phyloP scores from a whole-genome alignment of 106 monocot species.

The Ottelia alismoides region DNA sequence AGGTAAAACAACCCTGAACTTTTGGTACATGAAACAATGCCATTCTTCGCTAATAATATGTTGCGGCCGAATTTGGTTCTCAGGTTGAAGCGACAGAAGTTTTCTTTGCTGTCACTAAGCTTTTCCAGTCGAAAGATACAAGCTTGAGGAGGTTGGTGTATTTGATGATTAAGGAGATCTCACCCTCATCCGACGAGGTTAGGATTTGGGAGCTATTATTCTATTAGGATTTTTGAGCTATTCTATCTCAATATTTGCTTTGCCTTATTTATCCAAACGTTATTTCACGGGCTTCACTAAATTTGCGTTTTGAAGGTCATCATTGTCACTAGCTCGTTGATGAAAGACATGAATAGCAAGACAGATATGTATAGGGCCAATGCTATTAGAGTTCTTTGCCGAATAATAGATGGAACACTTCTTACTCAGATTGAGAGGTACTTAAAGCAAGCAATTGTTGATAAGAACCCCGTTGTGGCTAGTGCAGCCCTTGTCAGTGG shows the following conservation, averaged over 20 bases:
- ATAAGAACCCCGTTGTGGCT: conserved; percentile 97
- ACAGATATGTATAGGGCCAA: conserved; percentile 99
- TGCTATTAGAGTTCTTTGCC: conserved; percentile 93
- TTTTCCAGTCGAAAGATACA: conserved; percentile 91
- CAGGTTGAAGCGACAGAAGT: conserved; percentile 93
- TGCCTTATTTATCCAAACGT: too few species aligned
- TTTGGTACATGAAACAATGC: too few species aligned
- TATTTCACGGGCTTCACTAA: too few species aligned
- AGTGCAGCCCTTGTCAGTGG: conserved; percentile 99
- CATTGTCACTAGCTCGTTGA: conserved; percentile 97
- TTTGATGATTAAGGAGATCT: conserved; percentile 96
- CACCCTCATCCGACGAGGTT: conserved; percentile 98
- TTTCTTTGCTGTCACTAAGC: conserved; percentile 92
- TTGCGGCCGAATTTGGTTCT: too few species aligned
- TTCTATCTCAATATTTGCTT: too few species aligned
- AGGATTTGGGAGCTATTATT: background rate
- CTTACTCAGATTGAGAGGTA: conserved; percentile 98
- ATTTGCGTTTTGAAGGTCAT: conserved; percentile 67
- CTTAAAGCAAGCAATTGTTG: conserved; percentile 96
- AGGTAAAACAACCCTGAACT: conserved; percentile 41
- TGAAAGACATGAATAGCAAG: conserved; percentile 99
- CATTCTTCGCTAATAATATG: too few species aligned
- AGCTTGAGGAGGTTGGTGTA: conserved; percentile 97
- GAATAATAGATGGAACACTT: conserved; percentile 90
- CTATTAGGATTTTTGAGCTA: too few species aligned